phyloP scores from a whole-genome alignment of 2,329 filamentous ascomycete genomes.

The Clathrospora elynae region DNA sequence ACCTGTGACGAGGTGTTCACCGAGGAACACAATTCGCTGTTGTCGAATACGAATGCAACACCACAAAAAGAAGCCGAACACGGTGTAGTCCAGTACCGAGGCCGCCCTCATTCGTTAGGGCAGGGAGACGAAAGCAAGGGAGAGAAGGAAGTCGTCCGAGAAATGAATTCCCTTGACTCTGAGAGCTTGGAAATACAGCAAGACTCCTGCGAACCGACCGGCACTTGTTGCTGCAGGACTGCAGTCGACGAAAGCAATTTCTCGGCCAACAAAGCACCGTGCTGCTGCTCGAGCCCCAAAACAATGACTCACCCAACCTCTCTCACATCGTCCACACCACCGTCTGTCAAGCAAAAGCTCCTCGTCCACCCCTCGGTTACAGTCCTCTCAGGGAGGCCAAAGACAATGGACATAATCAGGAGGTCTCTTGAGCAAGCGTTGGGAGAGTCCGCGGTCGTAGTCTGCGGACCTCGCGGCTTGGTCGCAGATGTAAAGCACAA shows the following conservation, averaged over 20 bases:
- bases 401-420: slow-evolving; percentile 58
- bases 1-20: slow-evolving; percentile 59
- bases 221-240: slow-evolving; percentile 57
- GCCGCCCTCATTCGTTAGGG: slow-evolving; percentile 20
- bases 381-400: slow-evolving; percentile 59
- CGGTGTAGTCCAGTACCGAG: slow-evolving; percentile 28
- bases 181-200: slow-evolving; percentile 19
- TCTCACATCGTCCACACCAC: slow-evolving; percentile 19
- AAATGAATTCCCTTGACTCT: slow-evolving; percentile 21
- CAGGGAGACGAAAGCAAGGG: slow-evolving; percentile 27
- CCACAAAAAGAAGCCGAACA: slow-evolving; percentile 14
- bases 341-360: slow-evolving; percentile 14
- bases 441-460: slow-evolving; percentile 67
- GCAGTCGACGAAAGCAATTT: slow-evolving; percentile 48
- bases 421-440: slow-evolving; percentile 62
- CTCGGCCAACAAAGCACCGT: slow-evolving; percentile 34
- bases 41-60: slow-evolving; percentile 17
- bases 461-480: slow-evolving; percentile 64
- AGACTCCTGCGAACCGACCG: slow-evolving; percentile 35
- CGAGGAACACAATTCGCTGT: slow-evolving; percentile 46
- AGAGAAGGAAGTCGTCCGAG: slow-evolving; percentile 30
- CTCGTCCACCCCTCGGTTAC: slow-evolving; percentile 42
- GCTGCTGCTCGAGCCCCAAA: slow-evolving; percentile 22
- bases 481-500: slow-evolving; percentile 60
- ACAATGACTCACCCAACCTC: slow-evolving; percentile 14